Evolutionary conservation across 495 filamentous ascomycete species (phyloP), one percentile per base, ranked within the genome.

Genomic region (Penicillium verhagenii): DNA sequence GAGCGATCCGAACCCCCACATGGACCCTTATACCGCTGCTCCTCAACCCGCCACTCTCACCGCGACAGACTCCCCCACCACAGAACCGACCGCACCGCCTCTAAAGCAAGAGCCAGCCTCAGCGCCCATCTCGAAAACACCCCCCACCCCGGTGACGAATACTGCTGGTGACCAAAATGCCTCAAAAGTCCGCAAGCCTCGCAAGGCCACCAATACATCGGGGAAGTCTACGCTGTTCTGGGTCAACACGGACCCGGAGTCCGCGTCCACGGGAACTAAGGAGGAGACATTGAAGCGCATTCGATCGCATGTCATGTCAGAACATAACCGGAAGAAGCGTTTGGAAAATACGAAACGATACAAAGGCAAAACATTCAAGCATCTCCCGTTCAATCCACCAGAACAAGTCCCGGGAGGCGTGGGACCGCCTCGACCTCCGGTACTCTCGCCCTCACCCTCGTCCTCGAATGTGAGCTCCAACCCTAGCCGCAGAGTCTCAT

Each of bases 301-400:
- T 44, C 73, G 75, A 16, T 78, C 75, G 20, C 75, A 78, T 70
- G 75, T 78, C 23, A 78, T 78, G 75, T 77, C 75, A 26, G 75
- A 78, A 48, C 75, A 78, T 54, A 78, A 78, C 61, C 72, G 75
- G 53, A 78, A 77, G 59, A 78, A 78, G 52, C 63, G 75, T 37
- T 55, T 76, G 35, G 74, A 76, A 18, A 77, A 65, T 39, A 77
- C 72, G 3, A 72, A 74, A 44, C 68, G 70, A 13, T 73, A 76
- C 58, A 78, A 76, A 44, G 68, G 61, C 58, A 75, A 78, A 56
- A 64, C 71, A 16, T 77, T 67, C 65, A 76, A 76, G 33, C 68
- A 73, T n/a, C 53, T 75, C 40, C 67, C 72, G 44, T 78, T 70
- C 40, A 71, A 71, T 50, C 66, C 72, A 0, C 65, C 66, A 7